A percentile compares a stretch with the other conserved stretches of the same genome.
phyloP scores from a whole-genome alignment of 2,329 filamentous ascomycete genomes.

The Cytospora piceae region DNA sequence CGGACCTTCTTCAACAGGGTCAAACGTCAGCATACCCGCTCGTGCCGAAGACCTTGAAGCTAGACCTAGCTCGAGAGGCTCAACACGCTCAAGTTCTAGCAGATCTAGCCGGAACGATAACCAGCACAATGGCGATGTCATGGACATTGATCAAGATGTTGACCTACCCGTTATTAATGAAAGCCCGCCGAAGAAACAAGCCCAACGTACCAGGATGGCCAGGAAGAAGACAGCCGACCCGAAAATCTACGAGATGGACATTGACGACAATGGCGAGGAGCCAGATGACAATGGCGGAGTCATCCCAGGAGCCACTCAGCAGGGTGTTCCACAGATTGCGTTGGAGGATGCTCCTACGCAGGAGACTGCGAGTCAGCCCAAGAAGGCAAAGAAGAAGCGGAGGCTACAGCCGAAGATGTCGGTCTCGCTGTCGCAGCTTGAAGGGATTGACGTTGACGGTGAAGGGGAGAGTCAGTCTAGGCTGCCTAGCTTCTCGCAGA shows the following conservation, averaged over 20 bases:
- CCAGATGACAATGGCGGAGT: background rate
- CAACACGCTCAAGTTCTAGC: slow-evolving; percentile 2
- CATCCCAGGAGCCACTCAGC: background rate
- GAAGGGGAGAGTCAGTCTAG: slow-evolving; percentile 20
- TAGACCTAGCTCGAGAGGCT: background rate
- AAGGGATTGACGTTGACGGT: slow-evolving; percentile 13
- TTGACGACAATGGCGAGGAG: background rate
- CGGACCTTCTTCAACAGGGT: slow-evolving; percentile 23
- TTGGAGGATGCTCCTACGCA: background rate
- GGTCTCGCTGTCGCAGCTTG: slow-evolving; percentile 24
- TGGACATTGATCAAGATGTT: background rate
- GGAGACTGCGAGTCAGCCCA: background rate
- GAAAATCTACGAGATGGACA: background rate
- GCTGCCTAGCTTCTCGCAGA: slow-evolving; percentile 18
- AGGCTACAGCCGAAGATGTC: slow-evolving; percentile 18
- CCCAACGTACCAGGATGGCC: background rate
- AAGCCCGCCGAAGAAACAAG: background rate
- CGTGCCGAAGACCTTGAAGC: background rate
- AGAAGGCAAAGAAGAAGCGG: slow-evolving; percentile 23
- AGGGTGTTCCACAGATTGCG: background rate
- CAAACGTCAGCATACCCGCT: slow-evolving; percentile 25
- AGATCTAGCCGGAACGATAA: background rate
- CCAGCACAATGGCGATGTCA: background rate
- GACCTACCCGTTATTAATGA: background rate
- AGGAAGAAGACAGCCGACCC: background rate